A percentile compares a stretch with the other conserved stretches of the same genome.
phyloP scores from a whole-genome alignment of 2,329 filamentous ascomycete genomes.

The Davidsoniella eucalypti region DNA sequence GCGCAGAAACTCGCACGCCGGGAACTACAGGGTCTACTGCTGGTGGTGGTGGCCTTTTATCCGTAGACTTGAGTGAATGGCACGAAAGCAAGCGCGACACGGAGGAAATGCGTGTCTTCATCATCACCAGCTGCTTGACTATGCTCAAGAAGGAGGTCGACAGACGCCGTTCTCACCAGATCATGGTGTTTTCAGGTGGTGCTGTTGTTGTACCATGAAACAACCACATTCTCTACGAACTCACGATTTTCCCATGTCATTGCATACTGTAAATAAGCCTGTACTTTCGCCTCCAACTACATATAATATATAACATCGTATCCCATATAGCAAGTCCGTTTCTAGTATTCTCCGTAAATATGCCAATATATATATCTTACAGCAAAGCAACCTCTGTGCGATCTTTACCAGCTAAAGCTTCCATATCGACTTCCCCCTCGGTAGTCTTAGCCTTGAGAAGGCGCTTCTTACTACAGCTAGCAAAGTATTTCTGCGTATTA shows the following conservation, averaged over 20 bases:
- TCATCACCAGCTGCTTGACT: constrained; percentile 37
- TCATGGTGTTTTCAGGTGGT: constrained; percentile 19
- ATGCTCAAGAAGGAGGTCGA: constrained; percentile 54
- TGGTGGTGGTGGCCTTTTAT: constrained; percentile 34
- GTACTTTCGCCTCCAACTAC: too few relatives aligned
- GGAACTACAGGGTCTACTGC: constrained; percentile 25
- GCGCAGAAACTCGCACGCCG: constrained; percentile 22
- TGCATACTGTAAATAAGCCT: not conserved
- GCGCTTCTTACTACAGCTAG: not conserved
- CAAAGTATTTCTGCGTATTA: not conserved
- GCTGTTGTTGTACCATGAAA: constrained; percentile 2
- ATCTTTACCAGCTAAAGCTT: not conserved
- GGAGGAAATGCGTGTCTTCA: constrained; percentile 21
- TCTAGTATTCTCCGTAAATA: not conserved
- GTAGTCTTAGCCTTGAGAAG: not conserved
- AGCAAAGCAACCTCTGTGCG: not conserved
- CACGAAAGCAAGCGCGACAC: constrained; percentile 20
- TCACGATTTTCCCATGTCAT: not conserved
- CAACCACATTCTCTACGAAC: not conserved
- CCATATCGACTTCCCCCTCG: not conserved
- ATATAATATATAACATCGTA: not conserved
- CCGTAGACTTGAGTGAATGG: constrained; percentile 26
- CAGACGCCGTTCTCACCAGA: constrained; percentile 34
- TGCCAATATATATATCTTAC: not conserved
- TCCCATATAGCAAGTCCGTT: not conserved